Evolutionary conservation across 1,284 basidiomycete genomes (phyloP).

Genomic region (Rhodotorula sp.): DNA sequence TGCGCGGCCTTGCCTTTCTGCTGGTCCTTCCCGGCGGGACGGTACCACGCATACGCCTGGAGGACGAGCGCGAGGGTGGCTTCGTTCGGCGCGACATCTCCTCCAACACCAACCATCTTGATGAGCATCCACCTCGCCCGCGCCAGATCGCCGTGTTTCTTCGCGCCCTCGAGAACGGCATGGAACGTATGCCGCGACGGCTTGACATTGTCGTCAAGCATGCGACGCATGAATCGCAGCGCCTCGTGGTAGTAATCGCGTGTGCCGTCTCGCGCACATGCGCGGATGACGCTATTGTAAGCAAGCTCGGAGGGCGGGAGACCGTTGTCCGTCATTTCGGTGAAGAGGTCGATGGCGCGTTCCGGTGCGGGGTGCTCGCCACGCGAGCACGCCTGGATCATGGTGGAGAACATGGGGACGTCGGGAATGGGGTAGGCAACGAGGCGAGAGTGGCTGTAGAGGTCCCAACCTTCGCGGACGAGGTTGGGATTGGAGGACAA

Average conservation of each 20-base stretch:
- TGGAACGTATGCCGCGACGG: slow-evolving; percentile 73
- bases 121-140: slow-evolving; percentile 87
- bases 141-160: slow-evolving; percentile 76
- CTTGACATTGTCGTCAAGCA: slow-evolving; percentile 67
- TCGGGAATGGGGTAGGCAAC: slow-evolving; percentile 82
- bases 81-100: slow-evolving; percentile 58
- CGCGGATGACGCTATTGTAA: slow-evolving; percentile 81
- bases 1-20: slow-evolving; percentile 22
- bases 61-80: slow-evolving; percentile 79
- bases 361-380: slow-evolving; percentile 58
- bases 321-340: slow-evolving; percentile 73
- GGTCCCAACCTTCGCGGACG: slow-evolving; percentile 80
- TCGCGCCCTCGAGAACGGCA: slow-evolving; percentile 84
- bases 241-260: slow-evolving; percentile 69
- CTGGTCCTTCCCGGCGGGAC: slow-evolving; percentile 51
- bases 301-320: slow-evolving; percentile 66
- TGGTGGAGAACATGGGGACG: slow-evolving; percentile 69
- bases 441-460: slow-evolving; percentile 94
- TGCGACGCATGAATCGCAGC: slow-evolving; percentile 73
- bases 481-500: slow-evolving; percentile 40
- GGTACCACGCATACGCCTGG: slow-evolving; percentile 80
- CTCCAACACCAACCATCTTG: slow-evolving; percentile 59
- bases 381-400: slow-evolving; percentile 82
- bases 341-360: slow-evolving; percentile 87
- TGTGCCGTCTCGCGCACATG: slow-evolving; percentile 59